These are phyloP conservation scores for Xylariales sp. DNA, from an alignment of 2,329 filamentous ascomycete genomes.

Conservation along the genomic window DNA sequence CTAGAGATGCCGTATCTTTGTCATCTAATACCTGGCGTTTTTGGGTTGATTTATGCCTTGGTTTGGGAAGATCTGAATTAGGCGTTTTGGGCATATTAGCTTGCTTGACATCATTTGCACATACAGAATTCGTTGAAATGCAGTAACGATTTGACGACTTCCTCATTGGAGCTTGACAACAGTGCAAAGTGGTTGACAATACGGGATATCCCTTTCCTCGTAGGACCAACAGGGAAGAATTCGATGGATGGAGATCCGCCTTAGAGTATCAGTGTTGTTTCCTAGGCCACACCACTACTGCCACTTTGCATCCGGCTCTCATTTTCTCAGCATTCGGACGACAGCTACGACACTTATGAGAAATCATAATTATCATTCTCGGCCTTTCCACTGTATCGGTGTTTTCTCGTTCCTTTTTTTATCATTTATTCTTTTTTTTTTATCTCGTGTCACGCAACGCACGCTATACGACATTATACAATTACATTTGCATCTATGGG, in stretches of 20 bases:
- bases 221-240: slow-evolving; percentile 9
- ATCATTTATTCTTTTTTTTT: slow-evolving; percentile 9
- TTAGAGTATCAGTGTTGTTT: slow-evolving; percentile 16
- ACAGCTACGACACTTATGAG: slow-evolving; percentile 29
- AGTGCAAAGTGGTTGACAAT: slow-evolving; percentile 19
- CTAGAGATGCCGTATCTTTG: slow-evolving; percentile 20
- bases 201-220: background rate
- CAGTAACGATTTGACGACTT: slow-evolving; percentile 49
- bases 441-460: slow-evolving; percentile 19
- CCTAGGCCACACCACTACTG: slow-evolving; percentile 10
- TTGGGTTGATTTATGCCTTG: slow-evolving; percentile 23
- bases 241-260: slow-evolving; percentile 2
- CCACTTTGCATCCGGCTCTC: background rate
- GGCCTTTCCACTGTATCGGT: slow-evolving; percentile 27
- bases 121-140: slow-evolving; percentile 41
- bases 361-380: slow-evolving; percentile 22
- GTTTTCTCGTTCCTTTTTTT: slow-evolving; percentile 12
- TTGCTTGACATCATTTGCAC: slow-evolving; percentile 37
- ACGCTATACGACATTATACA: slow-evolving; percentile 39
- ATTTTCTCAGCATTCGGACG: slow-evolving; percentile 8
- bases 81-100: slow-evolving; percentile 41
- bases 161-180: slow-evolving; percentile 17
- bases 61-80: slow-evolving; percentile 23
- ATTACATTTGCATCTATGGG: slow-evolving; percentile 35
- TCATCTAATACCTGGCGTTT: slow-evolving; percentile 37